These are phyloP conservation scores for Lepidium africanum DNA, from an alignment of 345 rosid genomes.

Conservation along the genomic window DNA sequence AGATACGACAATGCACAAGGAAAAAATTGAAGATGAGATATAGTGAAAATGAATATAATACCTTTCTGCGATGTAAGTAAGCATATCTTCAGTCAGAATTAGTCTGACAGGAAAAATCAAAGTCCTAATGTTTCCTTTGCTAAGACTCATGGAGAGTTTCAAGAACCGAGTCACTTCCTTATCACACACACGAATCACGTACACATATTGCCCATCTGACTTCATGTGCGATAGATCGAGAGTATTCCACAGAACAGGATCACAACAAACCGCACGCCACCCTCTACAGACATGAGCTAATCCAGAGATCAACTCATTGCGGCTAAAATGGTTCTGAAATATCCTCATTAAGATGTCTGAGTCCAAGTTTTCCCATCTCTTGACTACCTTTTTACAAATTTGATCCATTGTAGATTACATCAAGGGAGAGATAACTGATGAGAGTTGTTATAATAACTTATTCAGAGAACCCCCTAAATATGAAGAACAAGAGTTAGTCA, in stretches of 20 bases:
- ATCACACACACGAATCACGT: slow-evolving; percentile 41
- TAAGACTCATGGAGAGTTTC: slow-evolving; percentile 54
- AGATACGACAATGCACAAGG: too few relatives aligned
- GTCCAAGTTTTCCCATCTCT: slow-evolving; percentile 68
- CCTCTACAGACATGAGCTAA: slow-evolving; percentile 58
- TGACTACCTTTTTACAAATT: slow-evolving; percentile 20
- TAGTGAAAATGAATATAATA: slow-evolving; percentile 7
- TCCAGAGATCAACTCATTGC: slow-evolving; percentile 45
- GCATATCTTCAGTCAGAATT: slow-evolving; percentile 45
- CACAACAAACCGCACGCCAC: slow-evolving; percentile 63
- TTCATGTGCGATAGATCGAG: slow-evolving; percentile 49
- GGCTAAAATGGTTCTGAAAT: slow-evolving; percentile 37
- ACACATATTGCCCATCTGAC: slow-evolving; percentile 48
- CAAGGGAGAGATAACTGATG: neutral
- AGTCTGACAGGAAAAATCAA: slow-evolving; percentile 53
- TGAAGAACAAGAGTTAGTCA: too few relatives aligned
- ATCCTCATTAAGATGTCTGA: slow-evolving; percentile 53
- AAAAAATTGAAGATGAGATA: neutral
- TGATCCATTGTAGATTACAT: slow-evolving; percentile 6
- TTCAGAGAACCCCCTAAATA: neutral
- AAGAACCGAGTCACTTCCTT: slow-evolving; percentile 39
- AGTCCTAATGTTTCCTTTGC: slow-evolving; percentile 43
- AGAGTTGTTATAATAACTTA: neutral
- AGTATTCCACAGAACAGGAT: slow-evolving; percentile 61
- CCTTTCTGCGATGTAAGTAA: slow-evolving; percentile 65